A percentile compares a stretch with the other conserved stretches of the same genome.
Conservation (phyloP, 2,329 filamentous ascomycete species). For the Sarocladium strictum region DNA sequence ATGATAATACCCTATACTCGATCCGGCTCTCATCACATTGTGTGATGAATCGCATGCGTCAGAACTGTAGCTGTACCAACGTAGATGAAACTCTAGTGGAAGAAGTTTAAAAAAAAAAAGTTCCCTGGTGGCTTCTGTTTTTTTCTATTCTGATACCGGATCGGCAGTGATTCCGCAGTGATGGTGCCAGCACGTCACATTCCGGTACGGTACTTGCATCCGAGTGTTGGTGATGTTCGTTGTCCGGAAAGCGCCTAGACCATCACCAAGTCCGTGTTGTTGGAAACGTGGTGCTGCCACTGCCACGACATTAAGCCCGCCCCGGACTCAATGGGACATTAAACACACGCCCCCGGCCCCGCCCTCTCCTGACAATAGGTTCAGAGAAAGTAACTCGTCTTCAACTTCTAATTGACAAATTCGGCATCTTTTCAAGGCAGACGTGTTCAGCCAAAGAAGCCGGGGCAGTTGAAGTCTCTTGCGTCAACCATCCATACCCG, state of each 20-base stretch:
- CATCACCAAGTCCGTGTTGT: neutral
- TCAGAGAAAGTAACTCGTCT: neutral
- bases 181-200: neutral
- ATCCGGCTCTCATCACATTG: no score
- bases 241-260: slow-evolving; percentile 2
- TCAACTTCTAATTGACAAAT: no score
- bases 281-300: neutral
- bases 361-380: neutral
- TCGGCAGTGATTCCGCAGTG: neutral
- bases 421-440: no score
- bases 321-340: neutral
- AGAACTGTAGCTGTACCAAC: neutral
- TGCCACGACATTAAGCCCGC: neutral
- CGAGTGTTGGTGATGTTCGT: neutral
- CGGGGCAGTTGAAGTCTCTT: no score
- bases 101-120: neutral
- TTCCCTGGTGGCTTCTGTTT: no score
- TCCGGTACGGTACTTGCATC: neutral
- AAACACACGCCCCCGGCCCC: neutral
- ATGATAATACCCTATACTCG: neutral
- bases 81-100: neutral
- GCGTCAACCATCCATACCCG: slow-evolving; percentile 4
- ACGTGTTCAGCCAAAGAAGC: no score
- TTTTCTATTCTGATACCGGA: no score
- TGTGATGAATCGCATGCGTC: neutral